Evolutionary conservation across 1,139 yeast species (phyloP), one percentile per base, ranked within the genome.

Genomic region (Candida sp.): DNA sequence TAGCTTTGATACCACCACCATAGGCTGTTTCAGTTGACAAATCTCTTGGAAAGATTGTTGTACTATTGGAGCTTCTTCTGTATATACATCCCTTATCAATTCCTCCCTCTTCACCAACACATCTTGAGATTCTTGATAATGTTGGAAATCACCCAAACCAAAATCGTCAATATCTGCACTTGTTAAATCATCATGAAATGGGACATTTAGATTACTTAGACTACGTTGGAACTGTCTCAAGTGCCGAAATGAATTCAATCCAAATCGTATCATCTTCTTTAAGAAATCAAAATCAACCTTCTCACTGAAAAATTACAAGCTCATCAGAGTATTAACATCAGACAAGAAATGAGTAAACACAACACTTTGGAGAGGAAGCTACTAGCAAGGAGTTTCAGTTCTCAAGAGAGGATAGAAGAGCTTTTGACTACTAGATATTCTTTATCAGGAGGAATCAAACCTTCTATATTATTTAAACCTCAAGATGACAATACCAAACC

Each of bases 371-470:
- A 84, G 56, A 71, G 46, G 40, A 64, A 57, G 43, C 64, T 86
- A 21, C 69, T 86, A 19, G 63, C 81, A 2, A 62, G 87, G 45
- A 72, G 83, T 54, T 73, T 74, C 50, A 67, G 60, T 37, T 66
- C 69, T 5, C 55, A 56, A 57, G 73, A 59, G 41, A 63, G 46
- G 63, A 72, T 82, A 5, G 59, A 73, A 12, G 77, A 81, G 49
- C 64, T 84, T 1, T 61, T 86, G 23, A 73, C 73, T 34, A 64
- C 75, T 5, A 60, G 93, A 41, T 86, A 84, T 59, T 77, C 87
- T 0, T 47, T 61, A 12, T 60, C 66, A 0, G 88, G 87, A 2
- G 70, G 70, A 30, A 88, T 82, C 54, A 83, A 81, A 58, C 86
- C 87, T 21, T 67, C 70, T 36, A 58, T 84, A 38, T 63, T 76